These are phyloP conservation scores for Eutrema yunnanense DNA, from an alignment of 345 rosid genomes.

Conservation along the genomic window DNA sequence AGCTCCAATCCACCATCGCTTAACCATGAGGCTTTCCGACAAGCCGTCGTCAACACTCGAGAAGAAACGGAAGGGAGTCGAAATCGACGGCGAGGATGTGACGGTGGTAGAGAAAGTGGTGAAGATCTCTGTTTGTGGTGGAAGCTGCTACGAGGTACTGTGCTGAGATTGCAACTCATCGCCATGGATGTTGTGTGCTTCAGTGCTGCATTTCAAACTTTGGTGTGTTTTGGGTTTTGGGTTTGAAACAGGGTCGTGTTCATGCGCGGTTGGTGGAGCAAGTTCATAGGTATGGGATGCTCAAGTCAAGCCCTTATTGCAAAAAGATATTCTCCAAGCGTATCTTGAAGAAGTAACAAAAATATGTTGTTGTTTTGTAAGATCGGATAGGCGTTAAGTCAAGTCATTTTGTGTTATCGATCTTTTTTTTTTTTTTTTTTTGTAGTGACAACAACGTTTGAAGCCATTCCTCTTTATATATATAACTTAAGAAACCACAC, in stretches of 20 bases:
- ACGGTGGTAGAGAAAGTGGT: too few species aligned
- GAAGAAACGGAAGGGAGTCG: too few species aligned
- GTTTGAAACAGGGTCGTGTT: slow-evolving; percentile 41
- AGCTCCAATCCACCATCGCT: slow-evolving; percentile 53
- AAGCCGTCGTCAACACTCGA: slow-evolving; percentile 55
- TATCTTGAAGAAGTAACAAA: slow-evolving; percentile 42
- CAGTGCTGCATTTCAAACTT: slow-evolving; percentile 42
- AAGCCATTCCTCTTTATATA: neutral
- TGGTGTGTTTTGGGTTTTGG: too few species aligned
- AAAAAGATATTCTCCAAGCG: slow-evolving; percentile 60
- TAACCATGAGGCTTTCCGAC: slow-evolving; percentile 72
- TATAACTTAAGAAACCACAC: slow-evolving; percentile 15
- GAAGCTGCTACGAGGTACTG: slow-evolving; percentile 9
- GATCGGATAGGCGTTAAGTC: neutral
- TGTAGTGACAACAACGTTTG: neutral
- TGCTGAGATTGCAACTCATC: too few species aligned
- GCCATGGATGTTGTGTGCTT: slow-evolving; percentile 64
- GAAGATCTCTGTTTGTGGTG: slow-evolving; percentile 44
- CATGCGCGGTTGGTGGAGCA: slow-evolving; percentile 42
- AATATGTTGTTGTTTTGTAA: neutral
- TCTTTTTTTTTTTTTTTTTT: slow-evolving; percentile 1
- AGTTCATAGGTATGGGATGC: slow-evolving; percentile 34
- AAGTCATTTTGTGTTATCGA: neutral
- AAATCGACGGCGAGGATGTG: too few species aligned
- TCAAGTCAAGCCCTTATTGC: slow-evolving; percentile 57